A percentile compares a stretch with the other conserved stretches of the same genome.
These are phyloP conservation scores for Backusella sp. DNA, from an alignment of 192 early-diverging fungal species.

Conservation along the genomic window DNA sequence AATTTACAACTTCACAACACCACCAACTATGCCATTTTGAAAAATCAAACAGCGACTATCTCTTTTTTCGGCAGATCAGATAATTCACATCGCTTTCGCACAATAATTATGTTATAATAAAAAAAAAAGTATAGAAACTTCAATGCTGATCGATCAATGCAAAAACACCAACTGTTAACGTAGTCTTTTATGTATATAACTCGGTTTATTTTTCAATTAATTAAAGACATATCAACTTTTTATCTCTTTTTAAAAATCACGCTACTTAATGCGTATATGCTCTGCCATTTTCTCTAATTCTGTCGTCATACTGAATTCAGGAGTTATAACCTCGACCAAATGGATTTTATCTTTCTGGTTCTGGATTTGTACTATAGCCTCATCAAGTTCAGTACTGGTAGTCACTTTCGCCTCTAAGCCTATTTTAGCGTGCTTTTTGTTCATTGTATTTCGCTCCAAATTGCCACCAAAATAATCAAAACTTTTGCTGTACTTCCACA, in stretches of 20 bases:
- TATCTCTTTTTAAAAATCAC: neutral
- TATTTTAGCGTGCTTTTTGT: constrained; percentile 5
- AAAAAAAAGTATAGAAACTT: no score
- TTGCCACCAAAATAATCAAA: constrained; percentile 41
- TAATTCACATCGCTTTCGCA: no score
- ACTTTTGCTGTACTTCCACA: constrained; percentile 46
- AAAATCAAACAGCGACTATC: no score
- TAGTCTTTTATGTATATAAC: neutral
- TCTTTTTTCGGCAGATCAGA: no score
- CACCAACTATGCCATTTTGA: no score
- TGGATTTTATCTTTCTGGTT: constrained; percentile 38
- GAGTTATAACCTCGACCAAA: constrained; percentile 45
- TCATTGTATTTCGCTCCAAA: constrained; percentile 20
- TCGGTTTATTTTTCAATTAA: neutral
- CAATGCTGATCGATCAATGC: no score
- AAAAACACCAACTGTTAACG: no score
- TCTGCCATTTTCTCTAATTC: constrained; percentile 19
- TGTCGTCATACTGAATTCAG: constrained; percentile 36
- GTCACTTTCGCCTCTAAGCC: constrained; percentile 30
- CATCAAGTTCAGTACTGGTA: constrained; percentile 37
- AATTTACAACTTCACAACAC: no score
- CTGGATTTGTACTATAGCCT: constrained; percentile 29
- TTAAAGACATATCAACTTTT: neutral
- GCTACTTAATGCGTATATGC: neutral
- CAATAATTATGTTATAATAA: no score